Conservation (phyloP, 345 rosid genomes). For the Eucalyptus erythrocorys region DNA sequence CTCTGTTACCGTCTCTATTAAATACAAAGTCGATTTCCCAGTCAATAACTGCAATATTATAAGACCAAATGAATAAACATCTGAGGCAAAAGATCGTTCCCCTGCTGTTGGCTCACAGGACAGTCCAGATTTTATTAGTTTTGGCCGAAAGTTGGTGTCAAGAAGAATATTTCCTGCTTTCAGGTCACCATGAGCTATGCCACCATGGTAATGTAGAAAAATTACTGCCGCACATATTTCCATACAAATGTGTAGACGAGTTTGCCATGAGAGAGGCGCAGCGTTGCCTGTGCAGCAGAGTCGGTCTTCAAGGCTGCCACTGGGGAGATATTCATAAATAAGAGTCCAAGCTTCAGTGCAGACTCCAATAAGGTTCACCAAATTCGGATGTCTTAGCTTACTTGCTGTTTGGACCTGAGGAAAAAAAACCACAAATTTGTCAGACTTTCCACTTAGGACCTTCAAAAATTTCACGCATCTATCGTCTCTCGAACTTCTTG, state of each 20-base stretch:
- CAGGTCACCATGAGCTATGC: constrained; percentile 71
- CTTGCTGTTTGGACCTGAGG: constrained; percentile 57
- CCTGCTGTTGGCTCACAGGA: constrained; percentile 9
- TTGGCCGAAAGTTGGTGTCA: constrained; percentile 49
- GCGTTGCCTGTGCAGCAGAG: constrained; percentile 55
- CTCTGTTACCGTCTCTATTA: constrained; percentile 41
- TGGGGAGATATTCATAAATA: constrained; percentile 64
- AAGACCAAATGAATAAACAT: constrained; percentile 78
- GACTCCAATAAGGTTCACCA: constrained; percentile 66
- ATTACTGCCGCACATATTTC: constrained; percentile 62
- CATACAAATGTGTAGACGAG: constrained; percentile 58
- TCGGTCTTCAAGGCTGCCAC: constrained; percentile 85
- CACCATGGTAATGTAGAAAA: constrained; percentile 69
- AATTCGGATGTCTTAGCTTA: constrained; percentile 78
- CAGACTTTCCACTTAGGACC: not conserved
- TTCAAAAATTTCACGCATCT: not conserved
- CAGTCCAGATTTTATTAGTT: constrained; percentile 73
- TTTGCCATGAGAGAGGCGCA: constrained; percentile 78
- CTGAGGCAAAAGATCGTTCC: constrained; percentile 28
- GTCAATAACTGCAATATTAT: constrained; percentile 58
- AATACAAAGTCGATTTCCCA: constrained; percentile 44
- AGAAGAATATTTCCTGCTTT: constrained; percentile 78
- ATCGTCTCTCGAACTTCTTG: not conserved
- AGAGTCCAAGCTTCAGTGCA: constrained; percentile 81
- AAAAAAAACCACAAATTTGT: not conserved